Base-by-base conservation (phyloP, 2,329 filamentous ascomycete species). In the Apiospora arundinis region DNA sequence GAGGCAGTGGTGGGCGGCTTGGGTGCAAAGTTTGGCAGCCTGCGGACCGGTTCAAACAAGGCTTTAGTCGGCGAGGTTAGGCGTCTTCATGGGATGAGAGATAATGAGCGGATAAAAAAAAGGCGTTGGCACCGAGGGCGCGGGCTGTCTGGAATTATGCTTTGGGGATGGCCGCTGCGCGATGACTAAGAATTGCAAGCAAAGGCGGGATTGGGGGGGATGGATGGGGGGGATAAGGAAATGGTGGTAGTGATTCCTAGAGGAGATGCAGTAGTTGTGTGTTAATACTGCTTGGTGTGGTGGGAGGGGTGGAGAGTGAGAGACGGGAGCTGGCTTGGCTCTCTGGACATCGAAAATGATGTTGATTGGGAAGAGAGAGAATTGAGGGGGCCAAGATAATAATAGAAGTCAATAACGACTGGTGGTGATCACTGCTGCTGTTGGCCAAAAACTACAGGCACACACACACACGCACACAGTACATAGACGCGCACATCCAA, bases 311-410 rank as follows among this genome's bases (percentile, higher is more conserved):
- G 56, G 56, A 40, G 56, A 63, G n/a, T n/a, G 52, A 60, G 56
- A 63, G 56, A 63, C 56, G 32, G 56, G 32, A n/a, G 56, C 18
- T 63, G 56, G 56, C 56, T 63, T 40, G 56, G 56, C 56, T 63
- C 32, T 37, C 32, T 63, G 56, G n/a, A 63, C 56, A 63, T 40
- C 56, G 56, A 63, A 60, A 63, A 40, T 63, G 56, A 63, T 63
- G 28, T 40, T 63, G 56, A 63, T 63, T 63, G 56, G 52, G 52
- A 63, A 63, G 21, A 63, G 56, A 63, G 56, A 63, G 56, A 32
- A 63, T 63, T 63, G 56, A 63, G 56, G 56, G 56, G 56, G 56
- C 56, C 56, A 63, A 37, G 56, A 63, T 63, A 63, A 63, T 63
- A 63, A 63, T 63, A 63, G 56, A 63, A 63, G 56, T 63, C 32